A percentile compares a stretch with the other conserved stretches of the same genome.
phyloP scores from a whole-genome alignment of 2,329 filamentous ascomycete species.

The Eutypella sp. region DNA sequence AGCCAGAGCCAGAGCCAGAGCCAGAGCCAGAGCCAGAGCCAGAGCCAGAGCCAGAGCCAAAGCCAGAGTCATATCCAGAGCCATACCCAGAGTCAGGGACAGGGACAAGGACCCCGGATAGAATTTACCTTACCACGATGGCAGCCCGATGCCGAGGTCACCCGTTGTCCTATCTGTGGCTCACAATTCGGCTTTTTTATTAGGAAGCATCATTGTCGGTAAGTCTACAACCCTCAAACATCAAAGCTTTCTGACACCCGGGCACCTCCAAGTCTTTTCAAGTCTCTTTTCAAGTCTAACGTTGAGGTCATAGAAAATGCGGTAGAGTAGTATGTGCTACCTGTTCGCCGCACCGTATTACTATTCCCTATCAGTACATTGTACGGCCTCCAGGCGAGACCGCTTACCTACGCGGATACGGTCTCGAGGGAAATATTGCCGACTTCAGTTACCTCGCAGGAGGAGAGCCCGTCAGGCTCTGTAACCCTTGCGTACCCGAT shows the following conservation, averaged over 20 bases:
- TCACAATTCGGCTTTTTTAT: slow-evolving; percentile 78
- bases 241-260: no score
- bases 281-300: slow-evolving; percentile 8
- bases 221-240: slow-evolving; percentile 23
- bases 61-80: no score
- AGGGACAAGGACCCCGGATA: slow-evolving; percentile 13
- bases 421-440: slow-evolving; percentile 36
- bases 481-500: slow-evolving; percentile 59
- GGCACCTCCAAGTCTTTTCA: no score
- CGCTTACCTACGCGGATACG: slow-evolving; percentile 22
- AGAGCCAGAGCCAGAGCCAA: no score
- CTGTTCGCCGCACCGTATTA: slow-evolving; percentile 92
- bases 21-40: no score
- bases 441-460: slow-evolving; percentile 44
- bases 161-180: slow-evolving; percentile 78
- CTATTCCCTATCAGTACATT: slow-evolving; percentile 89
- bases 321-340: slow-evolving; percentile 84
- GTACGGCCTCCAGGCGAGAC: slow-evolving; percentile 63
- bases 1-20: no score
- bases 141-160: slow-evolving; percentile 84
- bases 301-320: slow-evolving; percentile 61
- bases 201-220: slow-evolving; percentile 90
- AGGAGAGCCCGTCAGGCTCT: slow-evolving; percentile 54
- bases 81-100: no score
- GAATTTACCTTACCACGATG: slow-evolving; percentile 66